phyloP scores from a whole-genome alignment of 106 monocot genomes.

The Chionographis japonica region DNA sequence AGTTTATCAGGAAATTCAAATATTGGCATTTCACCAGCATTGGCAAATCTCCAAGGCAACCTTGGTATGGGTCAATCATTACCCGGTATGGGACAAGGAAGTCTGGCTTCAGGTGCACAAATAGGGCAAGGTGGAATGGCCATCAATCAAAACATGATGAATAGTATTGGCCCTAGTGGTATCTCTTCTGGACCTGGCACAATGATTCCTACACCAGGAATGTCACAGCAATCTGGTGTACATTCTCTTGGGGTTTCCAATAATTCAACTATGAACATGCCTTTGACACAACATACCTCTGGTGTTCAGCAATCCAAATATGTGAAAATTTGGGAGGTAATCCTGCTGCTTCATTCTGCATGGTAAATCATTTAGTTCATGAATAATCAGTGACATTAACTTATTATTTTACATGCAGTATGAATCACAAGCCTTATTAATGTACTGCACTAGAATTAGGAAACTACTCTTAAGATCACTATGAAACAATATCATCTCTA shows the following conservation, averaged over 20 bases:
- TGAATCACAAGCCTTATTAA: no score
- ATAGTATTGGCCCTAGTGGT: conserved; percentile 37
- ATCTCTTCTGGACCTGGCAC: conserved; percentile 70
- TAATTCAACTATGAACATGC: conserved; percentile 62
- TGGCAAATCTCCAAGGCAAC: conserved; percentile 55
- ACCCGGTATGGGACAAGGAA: conserved; percentile 55
- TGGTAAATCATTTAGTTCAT: neutral
- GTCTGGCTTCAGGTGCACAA: conserved; percentile 46
- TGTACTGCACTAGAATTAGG: no score
- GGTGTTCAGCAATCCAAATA: conserved; percentile 70
- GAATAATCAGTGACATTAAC: no score
- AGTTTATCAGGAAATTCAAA: conserved; percentile 63
- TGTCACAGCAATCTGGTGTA: conserved; percentile 61
- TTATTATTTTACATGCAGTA: no score
- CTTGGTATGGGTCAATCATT: conserved; percentile 52
- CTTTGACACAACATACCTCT: conserved; percentile 43
- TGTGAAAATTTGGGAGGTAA: conserved; percentile 97
- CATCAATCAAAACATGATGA: conserved; percentile 63
- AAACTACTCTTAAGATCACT: no score
- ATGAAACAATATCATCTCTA: no score
- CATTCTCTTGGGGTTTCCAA: conserved; percentile 54
- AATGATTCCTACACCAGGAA: conserved; percentile 98
- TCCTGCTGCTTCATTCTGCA: neutral
- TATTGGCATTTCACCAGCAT: conserved; percentile 54
- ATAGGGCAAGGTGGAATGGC: conserved; percentile 77